phyloP scores from a whole-genome alignment of 2,329 filamentous ascomycete species.

The Colletotrichum endophyticum region DNA sequence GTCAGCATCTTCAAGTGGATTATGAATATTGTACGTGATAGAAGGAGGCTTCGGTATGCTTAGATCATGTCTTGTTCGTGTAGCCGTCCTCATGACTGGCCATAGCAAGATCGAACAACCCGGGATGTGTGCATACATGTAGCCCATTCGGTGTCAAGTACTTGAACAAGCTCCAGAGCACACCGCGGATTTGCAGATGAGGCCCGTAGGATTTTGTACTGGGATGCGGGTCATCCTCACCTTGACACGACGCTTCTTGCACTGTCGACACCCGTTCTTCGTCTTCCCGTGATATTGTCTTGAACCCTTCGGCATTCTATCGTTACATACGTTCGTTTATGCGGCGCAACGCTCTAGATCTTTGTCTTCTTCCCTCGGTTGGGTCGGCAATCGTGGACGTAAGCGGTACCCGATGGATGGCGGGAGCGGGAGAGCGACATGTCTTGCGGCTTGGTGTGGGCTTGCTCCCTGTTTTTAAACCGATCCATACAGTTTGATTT shows the following conservation, averaged over 20 bases:
- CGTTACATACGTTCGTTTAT: background rate
- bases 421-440: background rate
- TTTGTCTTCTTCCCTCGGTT: background rate
- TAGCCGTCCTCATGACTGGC: background rate
- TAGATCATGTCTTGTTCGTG: background rate
- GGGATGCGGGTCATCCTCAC: background rate
- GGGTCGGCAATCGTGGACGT: background rate
- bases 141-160: background rate
- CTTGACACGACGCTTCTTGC: constrained; percentile 22
- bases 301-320: constrained; percentile 20
- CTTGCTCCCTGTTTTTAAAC: constrained; percentile 3
- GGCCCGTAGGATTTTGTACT: background rate
- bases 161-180: background rate
- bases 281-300: constrained; percentile 21
- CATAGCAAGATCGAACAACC: background rate
- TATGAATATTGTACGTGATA: background rate
- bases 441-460: background rate
- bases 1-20: background rate
- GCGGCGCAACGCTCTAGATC: background rate
- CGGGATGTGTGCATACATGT: background rate
- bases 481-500: background rate
- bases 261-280: constrained; percentile 21
- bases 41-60: background rate
- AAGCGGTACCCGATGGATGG: background rate
- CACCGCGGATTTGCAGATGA: background rate